phyloP scores from a whole-genome alignment of 2,329 filamentous ascomycete genomes.

The Colletotrichum coccodes region DNA sequence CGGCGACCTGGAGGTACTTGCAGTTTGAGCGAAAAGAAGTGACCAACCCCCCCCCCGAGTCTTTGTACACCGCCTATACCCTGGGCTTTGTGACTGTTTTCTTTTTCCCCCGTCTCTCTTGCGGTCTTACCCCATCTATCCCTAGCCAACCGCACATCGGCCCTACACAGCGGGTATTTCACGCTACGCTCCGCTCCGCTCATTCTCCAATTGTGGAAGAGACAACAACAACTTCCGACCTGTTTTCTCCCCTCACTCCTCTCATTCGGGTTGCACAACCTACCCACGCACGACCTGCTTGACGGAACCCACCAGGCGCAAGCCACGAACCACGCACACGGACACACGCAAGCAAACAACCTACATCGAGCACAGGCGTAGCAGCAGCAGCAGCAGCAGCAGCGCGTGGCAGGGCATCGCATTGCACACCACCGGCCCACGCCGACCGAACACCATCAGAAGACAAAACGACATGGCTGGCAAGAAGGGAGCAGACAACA shows the following conservation, averaged over 20 bases:
- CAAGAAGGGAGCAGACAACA: constrained; percentile 79
- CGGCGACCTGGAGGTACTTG: background rate
- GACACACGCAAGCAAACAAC: background rate
- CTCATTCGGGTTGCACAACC: constrained; percentile 19
- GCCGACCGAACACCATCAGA: background rate
- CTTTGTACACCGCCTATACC: background rate
- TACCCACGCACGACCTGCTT: constrained; percentile 9
- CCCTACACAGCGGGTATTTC: background rate
- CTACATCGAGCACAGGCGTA: constrained; percentile 11
- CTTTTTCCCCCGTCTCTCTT: background rate
- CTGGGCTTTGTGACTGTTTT: background rate
- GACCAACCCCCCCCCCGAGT: background rate
- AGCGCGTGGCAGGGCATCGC: constrained; percentile 25
- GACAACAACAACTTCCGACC: constrained; percentile 23
- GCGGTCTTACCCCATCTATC: constrained; percentile 1
- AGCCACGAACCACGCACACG: constrained; percentile 21
- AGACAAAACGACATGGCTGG: constrained; percentile 65
- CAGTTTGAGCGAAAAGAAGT: background rate
- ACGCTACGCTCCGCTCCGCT: constrained; percentile 17
- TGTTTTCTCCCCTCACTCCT: constrained; percentile 21
- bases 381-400: constrained; percentile 4
- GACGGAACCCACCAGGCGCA: constrained; percentile 23
- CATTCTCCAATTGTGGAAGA: constrained; percentile 22
- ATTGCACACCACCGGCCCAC: background rate
- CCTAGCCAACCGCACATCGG: background rate